Evolutionary conservation across 257 asterid genomes (phyloP).

Genomic region (Dorcoceras hygrometricum): DNA sequence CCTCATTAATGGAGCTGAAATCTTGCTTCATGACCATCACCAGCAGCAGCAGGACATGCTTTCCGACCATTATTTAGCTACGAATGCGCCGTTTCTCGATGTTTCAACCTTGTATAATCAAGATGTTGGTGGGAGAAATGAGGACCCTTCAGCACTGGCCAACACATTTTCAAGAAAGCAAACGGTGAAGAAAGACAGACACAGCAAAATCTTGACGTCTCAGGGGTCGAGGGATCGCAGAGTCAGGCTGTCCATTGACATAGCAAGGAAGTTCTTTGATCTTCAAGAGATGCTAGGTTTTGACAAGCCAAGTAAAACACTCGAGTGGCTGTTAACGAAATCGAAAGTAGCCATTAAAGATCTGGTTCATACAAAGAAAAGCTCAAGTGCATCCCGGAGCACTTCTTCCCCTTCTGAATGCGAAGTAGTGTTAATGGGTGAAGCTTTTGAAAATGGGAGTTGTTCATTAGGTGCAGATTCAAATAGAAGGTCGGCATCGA

Average conservation of each 20-base stretch:
- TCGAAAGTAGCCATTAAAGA: conserved; percentile 69
- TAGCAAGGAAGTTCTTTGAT: conserved; percentile 81
- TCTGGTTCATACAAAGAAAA: conserved; percentile 33
- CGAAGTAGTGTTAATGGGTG: conserved; percentile 18
- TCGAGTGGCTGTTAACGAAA: conserved; percentile 75
- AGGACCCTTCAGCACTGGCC: conserved; percentile 12
- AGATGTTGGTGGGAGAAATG: conserved; percentile 6
- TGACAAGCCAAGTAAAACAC: conserved; percentile 89
- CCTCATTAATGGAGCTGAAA: conserved; percentile 29
- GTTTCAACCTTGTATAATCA: conserved; percentile 20
- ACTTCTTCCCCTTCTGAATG: conserved; percentile 31
- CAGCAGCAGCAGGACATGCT: conserved; percentile 22
- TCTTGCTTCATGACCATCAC: conserved; percentile 37
- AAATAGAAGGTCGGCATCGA: conserved; percentile 21
- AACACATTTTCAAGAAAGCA: conserved; percentile 20
- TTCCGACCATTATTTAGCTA: conserved; percentile 31
- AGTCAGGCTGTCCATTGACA: conserved; percentile 71
- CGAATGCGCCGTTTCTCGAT: conserved; percentile 21
- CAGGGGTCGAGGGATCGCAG: conserved; percentile 88
- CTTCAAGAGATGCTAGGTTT: conserved; percentile 79
- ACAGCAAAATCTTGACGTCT: conserved; percentile 78
- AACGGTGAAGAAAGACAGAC: conserved; percentile 49
- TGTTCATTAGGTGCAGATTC: not conserved
- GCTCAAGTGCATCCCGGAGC: conserved; percentile 10
- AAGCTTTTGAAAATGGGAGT: not conserved